phyloP scores from a whole-genome alignment of 805 yeast genomes.

The Saccharomyces paradoxus region DNA sequence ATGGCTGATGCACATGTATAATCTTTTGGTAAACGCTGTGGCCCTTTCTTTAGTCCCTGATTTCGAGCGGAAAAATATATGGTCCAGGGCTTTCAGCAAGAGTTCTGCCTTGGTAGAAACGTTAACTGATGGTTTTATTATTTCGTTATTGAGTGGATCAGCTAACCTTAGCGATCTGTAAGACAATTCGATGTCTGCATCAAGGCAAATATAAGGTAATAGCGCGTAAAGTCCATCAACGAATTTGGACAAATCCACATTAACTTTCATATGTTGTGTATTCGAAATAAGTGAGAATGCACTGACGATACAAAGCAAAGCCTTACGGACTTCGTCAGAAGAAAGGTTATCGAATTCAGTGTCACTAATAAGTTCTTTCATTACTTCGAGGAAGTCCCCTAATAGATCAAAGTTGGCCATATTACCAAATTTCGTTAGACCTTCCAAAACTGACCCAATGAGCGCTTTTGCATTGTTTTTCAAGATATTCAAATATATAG shows the following conservation, averaged over 20 bases:
- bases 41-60: constrained; percentile 63
- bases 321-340: constrained; percentile 53
- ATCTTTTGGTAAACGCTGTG: constrained; percentile 72
- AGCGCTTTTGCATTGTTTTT: constrained; percentile 54
- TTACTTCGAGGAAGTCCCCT: constrained; percentile 86
- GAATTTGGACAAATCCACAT: constrained; percentile 75
- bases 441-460: constrained; percentile 85
- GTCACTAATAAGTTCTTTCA: constrained; percentile 68
- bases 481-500: constrained; percentile 70
- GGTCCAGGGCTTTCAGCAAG: constrained; percentile 66
- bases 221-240: constrained; percentile 65
- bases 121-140: constrained; percentile 63
- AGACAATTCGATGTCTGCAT: constrained; percentile 79
- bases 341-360: constrained; percentile 40
- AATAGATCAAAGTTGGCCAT: constrained; percentile 86
- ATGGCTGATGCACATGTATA: constrained; percentile 58
- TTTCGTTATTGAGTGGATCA: constrained; percentile 54
- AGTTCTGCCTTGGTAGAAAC: constrained; percentile 85
- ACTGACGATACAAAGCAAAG: constrained; percentile 76
- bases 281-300: constrained; percentile 79
- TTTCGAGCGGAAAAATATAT: constrained; percentile 67
- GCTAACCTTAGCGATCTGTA: constrained; percentile 72
- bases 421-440: constrained; percentile 81
- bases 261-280: constrained; percentile 62
- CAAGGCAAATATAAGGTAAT: constrained; percentile 60